A percentile compares a stretch with the other conserved stretches of the same genome.
Evolutionary conservation across 2,329 filamentous ascomycete genomes (phyloP).

Genomic region (Parasarocladium wereldwijsianum): DNA sequence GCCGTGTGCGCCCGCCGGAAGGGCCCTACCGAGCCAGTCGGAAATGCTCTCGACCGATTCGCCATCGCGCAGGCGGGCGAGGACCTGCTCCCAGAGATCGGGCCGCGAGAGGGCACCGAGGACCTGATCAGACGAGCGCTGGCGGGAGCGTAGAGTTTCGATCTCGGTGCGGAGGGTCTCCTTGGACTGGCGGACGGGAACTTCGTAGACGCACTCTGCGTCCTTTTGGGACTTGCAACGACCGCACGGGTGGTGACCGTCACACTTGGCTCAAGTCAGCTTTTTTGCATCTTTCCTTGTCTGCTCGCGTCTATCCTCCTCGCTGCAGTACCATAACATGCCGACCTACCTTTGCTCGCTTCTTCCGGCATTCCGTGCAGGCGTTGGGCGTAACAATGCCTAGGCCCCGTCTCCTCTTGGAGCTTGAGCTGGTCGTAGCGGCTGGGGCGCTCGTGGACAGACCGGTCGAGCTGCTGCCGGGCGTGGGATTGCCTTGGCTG

Average conservation of each 20-base stretch:
- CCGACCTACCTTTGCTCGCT: constrained; percentile 39
- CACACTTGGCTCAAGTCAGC: constrained; percentile 29
- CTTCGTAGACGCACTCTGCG: constrained; percentile 43
- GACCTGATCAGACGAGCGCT: constrained; percentile 39
- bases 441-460: constrained; percentile 6
- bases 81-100: constrained; percentile 37
- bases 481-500: constrained; percentile 16
- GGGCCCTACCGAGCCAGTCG: constrained; percentile 30
- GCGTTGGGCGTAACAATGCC: constrained; percentile 45
- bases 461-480: constrained; percentile 8
- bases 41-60: constrained; percentile 40
- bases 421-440: constrained; percentile 16
- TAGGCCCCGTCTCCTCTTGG: constrained; percentile 38
- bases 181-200: constrained; percentile 49
- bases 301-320: not conserved
- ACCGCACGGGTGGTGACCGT: constrained; percentile 40
- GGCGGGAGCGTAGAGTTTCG: constrained; percentile 37
- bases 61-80: constrained; percentile 36
- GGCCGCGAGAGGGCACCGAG: constrained; percentile 37
- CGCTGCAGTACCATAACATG: not conserved
- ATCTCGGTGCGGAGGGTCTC: constrained; percentile 46
- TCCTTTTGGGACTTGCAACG: constrained; percentile 40
- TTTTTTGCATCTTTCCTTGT: not conserved
- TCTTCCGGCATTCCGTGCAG: constrained; percentile 47
- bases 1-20: constrained; percentile 13